These are phyloP conservation scores for Daldinia grandis DNA, from an alignment of 495 filamentous ascomycete species.

Conservation along the genomic window DNA sequence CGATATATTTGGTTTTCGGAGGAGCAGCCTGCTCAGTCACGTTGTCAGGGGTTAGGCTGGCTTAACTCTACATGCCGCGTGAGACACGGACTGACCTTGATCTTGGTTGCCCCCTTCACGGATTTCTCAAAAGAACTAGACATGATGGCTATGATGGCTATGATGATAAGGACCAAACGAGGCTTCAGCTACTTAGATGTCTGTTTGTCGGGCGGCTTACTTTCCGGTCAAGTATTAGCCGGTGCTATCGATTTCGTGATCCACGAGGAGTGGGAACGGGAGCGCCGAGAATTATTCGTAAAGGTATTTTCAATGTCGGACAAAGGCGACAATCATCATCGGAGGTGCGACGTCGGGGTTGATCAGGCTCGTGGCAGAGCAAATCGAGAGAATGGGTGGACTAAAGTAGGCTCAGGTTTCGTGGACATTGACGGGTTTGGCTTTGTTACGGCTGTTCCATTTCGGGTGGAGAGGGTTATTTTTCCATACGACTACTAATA, in stretches of 20 bases:
- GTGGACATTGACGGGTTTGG: conserved; percentile 3
- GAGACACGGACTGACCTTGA: conserved; percentile 71
- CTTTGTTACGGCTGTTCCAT: conserved; percentile 37
- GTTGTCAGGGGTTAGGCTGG: conserved; percentile 22
- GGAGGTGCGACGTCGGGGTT: conserved; percentile 36
- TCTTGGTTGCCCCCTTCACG: conserved; percentile 91
- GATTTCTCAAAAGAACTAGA: conserved; percentile 89
- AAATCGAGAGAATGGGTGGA: conserved; percentile 25
- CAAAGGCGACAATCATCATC: conserved; percentile 43
- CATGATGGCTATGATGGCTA: conserved; percentile 58
- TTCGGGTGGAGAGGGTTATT: conserved; percentile 16
- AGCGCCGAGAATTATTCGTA: neutral
- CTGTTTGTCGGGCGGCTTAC: conserved; percentile 2
- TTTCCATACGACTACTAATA: conserved; percentile 29
- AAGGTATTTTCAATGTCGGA: conserved; percentile 33
- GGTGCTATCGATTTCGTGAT: conserved; percentile 18
- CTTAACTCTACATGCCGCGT: neutral
- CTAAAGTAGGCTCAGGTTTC: conserved; percentile 12
- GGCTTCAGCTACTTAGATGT: conserved; percentile 18
- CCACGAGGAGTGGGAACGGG: conserved; percentile 3
- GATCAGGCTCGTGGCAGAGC: conserved; percentile 24
- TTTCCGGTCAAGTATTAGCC: conserved; percentile 16
- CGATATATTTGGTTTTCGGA: conserved; percentile 99
- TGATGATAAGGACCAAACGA: conserved; percentile 1
- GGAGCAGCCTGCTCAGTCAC: conserved; percentile 75